Evolutionary conservation across 192 early-diverging fungal genomes (phyloP), one percentile per base, ranked within the genome.

Genomic region (Backusella mclennaniae): DNA sequence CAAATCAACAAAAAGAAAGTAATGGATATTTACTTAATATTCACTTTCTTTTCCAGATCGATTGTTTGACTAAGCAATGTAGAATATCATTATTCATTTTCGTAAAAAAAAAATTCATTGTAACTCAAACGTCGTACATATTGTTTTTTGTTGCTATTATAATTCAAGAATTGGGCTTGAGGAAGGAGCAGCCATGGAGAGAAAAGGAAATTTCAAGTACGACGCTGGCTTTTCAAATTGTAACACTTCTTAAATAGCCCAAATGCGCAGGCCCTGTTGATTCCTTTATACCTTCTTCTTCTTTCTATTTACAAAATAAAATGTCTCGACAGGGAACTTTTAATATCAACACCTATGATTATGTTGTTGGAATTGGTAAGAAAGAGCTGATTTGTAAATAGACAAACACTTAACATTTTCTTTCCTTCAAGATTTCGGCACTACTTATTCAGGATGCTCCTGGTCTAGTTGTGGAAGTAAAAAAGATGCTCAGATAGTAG

Each of bases 381-480:
- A 59, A 23, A 26, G 23, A 59, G 7, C 9, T 3, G 23, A 8
- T 26, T 14, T 63, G 9, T 63, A 29, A 12, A 63, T 12, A 63
- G 9, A 3, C n/a, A 56, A 56, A 23, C 7, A 21, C 2, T 21
- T 26, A 56, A 9, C 21, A 8, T 63, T 29, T 63, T 29, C 12
- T 14, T 59, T 26, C 6, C 6, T 63, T 29, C 56, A 63, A 44
- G 56, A 63, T 63, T 63, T 63, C 26, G 56, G 56, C 4, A 63
- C 56, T 63, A 63, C 56, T 26, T 63, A 63, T 63, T 63, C 56
- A 26, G 56, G 56, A 4, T 63, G 56, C n/a, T 63, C 56, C 56
- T 63, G 56, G 56, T 23, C 56, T 14, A 63, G 56, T 14, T 63
- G 56, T 26, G 56, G 56, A 63, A 14, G 56, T 29, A 23, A 23